Percentiles rank a stretch among this genome's conserved stretches.
Evolutionary conservation across 2,329 filamentous ascomycete genomes (phyloP).

Genomic region (Botrytis aclada): DNA sequence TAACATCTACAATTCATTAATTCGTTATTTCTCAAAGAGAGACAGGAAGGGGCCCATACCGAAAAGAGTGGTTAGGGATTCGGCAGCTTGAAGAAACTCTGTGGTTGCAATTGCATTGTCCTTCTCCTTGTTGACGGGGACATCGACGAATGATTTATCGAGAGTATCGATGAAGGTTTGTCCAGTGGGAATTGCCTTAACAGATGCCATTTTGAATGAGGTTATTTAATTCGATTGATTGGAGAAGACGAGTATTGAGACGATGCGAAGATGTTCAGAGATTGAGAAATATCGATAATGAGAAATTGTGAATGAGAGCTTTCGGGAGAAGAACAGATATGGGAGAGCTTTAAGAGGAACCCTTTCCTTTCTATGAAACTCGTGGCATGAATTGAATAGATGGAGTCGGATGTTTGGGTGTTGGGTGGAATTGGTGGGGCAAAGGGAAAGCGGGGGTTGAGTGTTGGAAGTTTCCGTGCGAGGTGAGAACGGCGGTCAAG

Average conservation of each 20-base stretch:
- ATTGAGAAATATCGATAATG: background rate
- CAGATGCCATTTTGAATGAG: constrained; percentile 29
- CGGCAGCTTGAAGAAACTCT: constrained; percentile 87
- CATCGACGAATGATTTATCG: constrained; percentile 79
- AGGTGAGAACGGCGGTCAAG: constrained; percentile 5
- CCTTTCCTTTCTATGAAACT: constrained; percentile 1
- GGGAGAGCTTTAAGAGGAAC: background rate
- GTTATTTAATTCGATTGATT: background rate
- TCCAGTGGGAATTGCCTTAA: constrained; percentile 35
- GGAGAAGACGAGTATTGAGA: background rate
- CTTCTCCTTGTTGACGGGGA: constrained; percentile 70
- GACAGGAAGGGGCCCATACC: constrained; percentile 47
- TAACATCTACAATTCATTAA: constrained; percentile 47
- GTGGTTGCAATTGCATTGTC: constrained; percentile 76
- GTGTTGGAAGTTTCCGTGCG: background rate
- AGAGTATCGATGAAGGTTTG: constrained; percentile 80
- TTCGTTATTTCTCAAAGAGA: background rate
- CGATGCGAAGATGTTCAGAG: no score
- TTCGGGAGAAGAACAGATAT: constrained; percentile 8
- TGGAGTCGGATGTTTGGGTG: background rate
- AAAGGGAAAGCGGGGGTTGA: background rate
- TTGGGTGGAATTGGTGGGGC: background rate
- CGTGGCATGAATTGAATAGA: constrained; percentile 9
- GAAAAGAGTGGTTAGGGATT: constrained; percentile 83
- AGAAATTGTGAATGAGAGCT: background rate